Conservation (phyloP, 2,329 filamentous ascomycete species). For the Colletotrichum liriopes region DNA sequence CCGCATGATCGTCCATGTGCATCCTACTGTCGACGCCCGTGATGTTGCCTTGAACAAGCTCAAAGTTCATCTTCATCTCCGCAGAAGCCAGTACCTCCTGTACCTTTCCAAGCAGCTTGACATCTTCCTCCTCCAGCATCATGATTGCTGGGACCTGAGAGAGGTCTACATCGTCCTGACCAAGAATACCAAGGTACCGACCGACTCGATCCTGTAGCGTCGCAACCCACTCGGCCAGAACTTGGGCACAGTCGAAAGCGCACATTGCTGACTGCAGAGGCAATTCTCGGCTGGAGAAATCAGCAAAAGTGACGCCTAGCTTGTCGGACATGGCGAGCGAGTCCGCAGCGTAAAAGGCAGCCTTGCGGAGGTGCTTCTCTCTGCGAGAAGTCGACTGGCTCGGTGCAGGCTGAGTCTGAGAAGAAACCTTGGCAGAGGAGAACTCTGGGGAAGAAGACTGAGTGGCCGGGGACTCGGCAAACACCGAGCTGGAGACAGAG, state of each 20-base stretch:
- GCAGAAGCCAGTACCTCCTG: slow-evolving; percentile 83
- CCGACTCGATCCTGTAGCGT: slow-evolving; percentile 96
- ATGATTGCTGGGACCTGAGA: slow-evolving; percentile 88
- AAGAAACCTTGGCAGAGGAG: slow-evolving; percentile 55
- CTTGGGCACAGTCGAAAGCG: slow-evolving; percentile 93
- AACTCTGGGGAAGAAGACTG: slow-evolving; percentile 67
- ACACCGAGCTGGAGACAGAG: slow-evolving; percentile 62
- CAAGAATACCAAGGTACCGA: slow-evolving; percentile 87
- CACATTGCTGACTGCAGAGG: slow-evolving; percentile 94
- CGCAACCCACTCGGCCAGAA: slow-evolving; percentile 94
- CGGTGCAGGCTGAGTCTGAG: slow-evolving; percentile 45
- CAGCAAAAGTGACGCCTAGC: slow-evolving; percentile 87
- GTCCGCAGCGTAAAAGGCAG: slow-evolving; percentile 95
- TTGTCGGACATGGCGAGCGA: slow-evolving; percentile 91
- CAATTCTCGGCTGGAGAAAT: slow-evolving; percentile 86
- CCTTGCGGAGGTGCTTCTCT: slow-evolving; percentile 90
- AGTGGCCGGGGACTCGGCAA: slow-evolving; percentile 67
- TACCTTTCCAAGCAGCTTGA: slow-evolving; percentile 87
- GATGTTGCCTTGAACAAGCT: slow-evolving; percentile 63
- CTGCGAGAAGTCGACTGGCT: slow-evolving; percentile 75
- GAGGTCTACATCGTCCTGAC: slow-evolving; percentile 85
- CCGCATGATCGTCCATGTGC: slow-evolving; percentile 74
- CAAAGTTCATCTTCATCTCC: slow-evolving; percentile 83
- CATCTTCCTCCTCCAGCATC: slow-evolving; percentile 92
- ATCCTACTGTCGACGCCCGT: slow-evolving; percentile 69